phyloP scores from a whole-genome alignment of 108 stramenopile genomes.

The Poteriospumella lacustris region DNA sequence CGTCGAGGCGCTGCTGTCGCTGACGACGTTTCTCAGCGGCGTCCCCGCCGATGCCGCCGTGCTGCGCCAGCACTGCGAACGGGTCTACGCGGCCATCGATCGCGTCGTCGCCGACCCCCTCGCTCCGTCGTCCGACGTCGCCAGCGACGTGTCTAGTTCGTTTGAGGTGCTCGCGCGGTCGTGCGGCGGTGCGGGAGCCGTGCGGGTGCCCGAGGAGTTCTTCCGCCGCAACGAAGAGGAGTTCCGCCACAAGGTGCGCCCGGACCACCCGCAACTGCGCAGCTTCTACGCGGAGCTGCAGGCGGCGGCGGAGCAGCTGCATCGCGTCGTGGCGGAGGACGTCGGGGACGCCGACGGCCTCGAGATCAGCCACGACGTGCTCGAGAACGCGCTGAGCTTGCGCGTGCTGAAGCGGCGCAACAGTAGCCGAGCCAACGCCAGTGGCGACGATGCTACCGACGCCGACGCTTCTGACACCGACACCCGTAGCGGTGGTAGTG shows the following conservation, averaged over 20 bases:
- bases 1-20: neutral
- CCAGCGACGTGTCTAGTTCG: no score
- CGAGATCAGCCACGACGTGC: slow-evolving; percentile 54
- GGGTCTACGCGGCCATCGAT: neutral
- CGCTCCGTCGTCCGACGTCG: no score
- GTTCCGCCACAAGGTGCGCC: slow-evolving; percentile 1
- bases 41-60: neutral
- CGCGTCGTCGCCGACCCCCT: neutral
- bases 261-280: neutral
- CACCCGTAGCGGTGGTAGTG: neutral
- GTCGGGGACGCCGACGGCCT: slow-evolving; percentile 22
- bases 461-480: neutral
- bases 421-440: no score
- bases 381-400: slow-evolving; percentile 68
- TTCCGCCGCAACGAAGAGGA: slow-evolving; percentile 31
- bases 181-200: no score
- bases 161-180: no score
- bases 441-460: neutral
- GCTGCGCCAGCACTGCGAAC: neutral
- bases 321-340: slow-evolving; percentile 32
- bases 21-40: slow-evolving; percentile 10
- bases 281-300: neutral
- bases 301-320: slow-evolving; percentile 29
- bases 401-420: no score
- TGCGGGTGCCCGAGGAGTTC: slow-evolving; percentile 27